phyloP scores from a whole-genome alignment of 257 asterid genomes.

The Ehretia macrophylla region DNA sequence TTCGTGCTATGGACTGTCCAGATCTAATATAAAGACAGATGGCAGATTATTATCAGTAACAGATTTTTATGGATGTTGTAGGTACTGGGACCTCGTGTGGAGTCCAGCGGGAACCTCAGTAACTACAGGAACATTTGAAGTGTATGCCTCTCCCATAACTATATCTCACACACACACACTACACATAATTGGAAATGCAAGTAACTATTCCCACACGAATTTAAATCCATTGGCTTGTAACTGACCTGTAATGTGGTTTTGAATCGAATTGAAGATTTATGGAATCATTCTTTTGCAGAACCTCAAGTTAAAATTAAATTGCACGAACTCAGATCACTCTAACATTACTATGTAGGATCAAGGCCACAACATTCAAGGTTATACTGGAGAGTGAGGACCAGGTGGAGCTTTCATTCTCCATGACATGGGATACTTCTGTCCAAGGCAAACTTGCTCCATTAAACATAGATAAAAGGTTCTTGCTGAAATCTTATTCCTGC shows the following conservation, averaged over 20 bases:
- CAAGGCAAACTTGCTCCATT: conserved; percentile 64
- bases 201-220: too few species aligned
- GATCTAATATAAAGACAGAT: background rate
- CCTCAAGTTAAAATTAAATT: background rate
- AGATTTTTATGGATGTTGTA: conserved; percentile 11
- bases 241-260: background rate
- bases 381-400: conserved; percentile 48
- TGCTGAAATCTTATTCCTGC: background rate
- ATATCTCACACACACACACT: background rate
- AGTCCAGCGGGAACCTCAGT: conserved; percentile 36
- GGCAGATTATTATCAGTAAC: background rate
- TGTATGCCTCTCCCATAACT: conserved; percentile 17
- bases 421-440: conserved; percentile 61
- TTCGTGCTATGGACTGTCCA: background rate
- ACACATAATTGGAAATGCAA: background rate
- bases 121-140: conserved; percentile 45
- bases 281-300: background rate
- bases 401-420: conserved; percentile 47
- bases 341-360: conserved; percentile 26
- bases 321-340: too few species aligned
- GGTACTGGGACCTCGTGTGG: conserved; percentile 81
- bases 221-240: too few species aligned
- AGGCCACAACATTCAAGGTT: conserved; percentile 33
- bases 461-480: conserved; percentile 62
- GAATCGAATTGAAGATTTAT: background rate